These are phyloP conservation scores for Lentinus tigrinus DNA, from an alignment of 768 basidiomycete genomes.

Conservation along the genomic window DNA sequence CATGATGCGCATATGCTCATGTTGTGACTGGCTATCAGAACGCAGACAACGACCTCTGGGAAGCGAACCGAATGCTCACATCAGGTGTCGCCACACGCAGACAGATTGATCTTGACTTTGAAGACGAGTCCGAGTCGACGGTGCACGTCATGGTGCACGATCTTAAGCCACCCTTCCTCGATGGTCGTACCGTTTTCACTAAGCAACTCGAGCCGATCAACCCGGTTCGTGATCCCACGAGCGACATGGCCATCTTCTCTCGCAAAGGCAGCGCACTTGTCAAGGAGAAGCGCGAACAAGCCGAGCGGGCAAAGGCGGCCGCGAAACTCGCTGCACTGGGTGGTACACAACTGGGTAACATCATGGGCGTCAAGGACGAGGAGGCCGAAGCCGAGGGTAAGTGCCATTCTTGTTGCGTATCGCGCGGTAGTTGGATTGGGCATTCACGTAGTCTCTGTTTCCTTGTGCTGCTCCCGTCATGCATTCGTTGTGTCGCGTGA, in stretches of 20 bases:
- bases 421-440: constrained; percentile 47
- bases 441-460: constrained; percentile 72
- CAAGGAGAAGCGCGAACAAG: constrained; percentile 94
- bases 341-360: constrained; percentile 93
- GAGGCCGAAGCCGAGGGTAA: constrained; percentile 89
- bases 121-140: constrained; percentile 93
- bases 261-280: constrained; percentile 96
- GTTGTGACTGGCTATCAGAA: constrained; percentile 58
- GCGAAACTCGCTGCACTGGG: constrained; percentile 91
- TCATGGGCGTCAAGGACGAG: constrained; percentile 96
- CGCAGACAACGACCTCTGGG: constrained; percentile 98
- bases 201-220: constrained; percentile 97
- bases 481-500: not conserved
- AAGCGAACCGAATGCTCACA: constrained; percentile 95
- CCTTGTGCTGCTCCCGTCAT: not conserved
- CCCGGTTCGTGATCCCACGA: constrained; percentile 89
- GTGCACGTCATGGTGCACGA: constrained; percentile 98
- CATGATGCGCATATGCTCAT: not conserved
- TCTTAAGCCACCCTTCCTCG: constrained; percentile 96
- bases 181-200: constrained; percentile 93
- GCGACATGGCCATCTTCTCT: constrained; percentile 93
- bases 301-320: constrained; percentile 93
- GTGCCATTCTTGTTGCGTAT: constrained; percentile 32
- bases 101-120: constrained; percentile 88
- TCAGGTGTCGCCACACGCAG: constrained; percentile 92